phyloP scores from a whole-genome alignment of 148 eudicot species.

The Tetragonia tetragonoides region DNA sequence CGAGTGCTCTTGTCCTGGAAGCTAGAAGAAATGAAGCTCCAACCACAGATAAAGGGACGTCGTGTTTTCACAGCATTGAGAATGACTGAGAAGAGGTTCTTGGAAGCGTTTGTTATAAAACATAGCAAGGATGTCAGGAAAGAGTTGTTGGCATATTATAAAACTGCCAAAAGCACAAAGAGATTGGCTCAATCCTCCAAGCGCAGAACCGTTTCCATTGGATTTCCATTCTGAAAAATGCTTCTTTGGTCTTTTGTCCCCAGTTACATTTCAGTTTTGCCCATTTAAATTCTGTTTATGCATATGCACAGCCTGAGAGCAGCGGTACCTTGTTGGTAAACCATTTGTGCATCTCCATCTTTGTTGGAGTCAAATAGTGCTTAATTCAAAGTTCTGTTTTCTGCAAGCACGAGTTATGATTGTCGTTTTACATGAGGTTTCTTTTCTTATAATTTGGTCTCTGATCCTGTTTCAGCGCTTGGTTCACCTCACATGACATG shows the following conservation, averaged over 20 bases:
- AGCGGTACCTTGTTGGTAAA: neutral
- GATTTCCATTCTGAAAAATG: slow-evolving; percentile 57
- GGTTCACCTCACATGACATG: neutral
- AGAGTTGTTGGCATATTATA: slow-evolving; percentile 55
- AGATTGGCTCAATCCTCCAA: slow-evolving; percentile 58
- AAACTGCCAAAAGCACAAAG: slow-evolving; percentile 44
- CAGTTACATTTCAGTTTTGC: neutral
- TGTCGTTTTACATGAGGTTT: neutral
- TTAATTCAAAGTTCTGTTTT: neutral
- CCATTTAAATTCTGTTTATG: too few species aligned
- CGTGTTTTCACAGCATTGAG: slow-evolving; percentile 57
- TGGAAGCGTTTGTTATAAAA: slow-evolving; percentile 41
- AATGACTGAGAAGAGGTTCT: slow-evolving; percentile 61
- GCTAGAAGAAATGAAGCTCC: slow-evolving; percentile 58
- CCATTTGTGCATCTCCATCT: neutral
- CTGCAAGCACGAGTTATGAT: neutral
- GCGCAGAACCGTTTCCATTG: slow-evolving; percentile 21
- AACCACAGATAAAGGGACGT: slow-evolving; percentile 51
- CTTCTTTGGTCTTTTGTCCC: neutral
- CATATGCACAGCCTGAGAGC: neutral
- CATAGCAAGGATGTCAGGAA: slow-evolving; percentile 47
- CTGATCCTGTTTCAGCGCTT: neutral
- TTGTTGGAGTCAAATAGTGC: neutral
- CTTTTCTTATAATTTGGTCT: neutral
- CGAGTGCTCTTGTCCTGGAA: slow-evolving; percentile 45